Conservation (phyloP, 1,139 yeast species). For the Hyphopichia fennica region DNA sequence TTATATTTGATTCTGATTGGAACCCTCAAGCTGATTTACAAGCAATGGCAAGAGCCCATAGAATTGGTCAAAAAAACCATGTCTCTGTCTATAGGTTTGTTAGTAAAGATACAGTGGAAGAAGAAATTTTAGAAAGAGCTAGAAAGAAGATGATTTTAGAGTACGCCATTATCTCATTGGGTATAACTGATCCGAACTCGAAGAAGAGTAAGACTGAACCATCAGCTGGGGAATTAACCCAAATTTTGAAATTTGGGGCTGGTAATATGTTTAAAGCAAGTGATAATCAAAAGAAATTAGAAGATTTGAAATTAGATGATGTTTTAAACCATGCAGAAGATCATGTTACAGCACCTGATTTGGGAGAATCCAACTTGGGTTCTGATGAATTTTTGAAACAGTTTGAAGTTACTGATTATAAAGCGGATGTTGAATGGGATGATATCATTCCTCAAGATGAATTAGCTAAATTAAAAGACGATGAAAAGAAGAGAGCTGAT, state of each 20-base stretch:
- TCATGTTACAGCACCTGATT: conserved; percentile 92
- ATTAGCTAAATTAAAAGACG: conserved; percentile 82
- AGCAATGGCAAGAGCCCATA: conserved; percentile 99
- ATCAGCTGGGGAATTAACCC: conserved; percentile 79
- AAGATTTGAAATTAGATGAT: conserved; percentile 92
- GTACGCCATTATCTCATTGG: conserved; percentile 94
- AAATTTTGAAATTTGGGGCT: conserved; percentile 96
- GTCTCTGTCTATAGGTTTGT: conserved; percentile 97
- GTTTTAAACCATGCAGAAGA: conserved; percentile 97
- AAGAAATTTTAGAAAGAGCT: conserved; percentile 94
- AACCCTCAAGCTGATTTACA: conserved; percentile 98
- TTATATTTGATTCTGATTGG: conserved; percentile 98
- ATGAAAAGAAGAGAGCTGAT: conserved; percentile 82
- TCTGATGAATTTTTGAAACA: conserved; percentile 97
- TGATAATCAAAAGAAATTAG: conserved; percentile 92
- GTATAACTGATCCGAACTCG: conserved; percentile 75
- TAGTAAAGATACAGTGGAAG: conserved; percentile 96
- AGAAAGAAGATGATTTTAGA: conserved; percentile 97
- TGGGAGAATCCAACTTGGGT: conserved; percentile 95
- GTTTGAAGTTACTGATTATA: conserved; percentile 97
- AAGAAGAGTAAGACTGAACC: conserved; percentile 63
- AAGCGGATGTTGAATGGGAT: conserved; percentile 99
- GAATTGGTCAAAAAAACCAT: conserved; percentile 97
- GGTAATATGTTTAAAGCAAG: conserved; percentile 95
- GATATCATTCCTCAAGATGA: conserved; percentile 98